phyloP scores from a whole-genome alignment of 306 rosid genomes.

The Acacia crassicarpa region DNA sequence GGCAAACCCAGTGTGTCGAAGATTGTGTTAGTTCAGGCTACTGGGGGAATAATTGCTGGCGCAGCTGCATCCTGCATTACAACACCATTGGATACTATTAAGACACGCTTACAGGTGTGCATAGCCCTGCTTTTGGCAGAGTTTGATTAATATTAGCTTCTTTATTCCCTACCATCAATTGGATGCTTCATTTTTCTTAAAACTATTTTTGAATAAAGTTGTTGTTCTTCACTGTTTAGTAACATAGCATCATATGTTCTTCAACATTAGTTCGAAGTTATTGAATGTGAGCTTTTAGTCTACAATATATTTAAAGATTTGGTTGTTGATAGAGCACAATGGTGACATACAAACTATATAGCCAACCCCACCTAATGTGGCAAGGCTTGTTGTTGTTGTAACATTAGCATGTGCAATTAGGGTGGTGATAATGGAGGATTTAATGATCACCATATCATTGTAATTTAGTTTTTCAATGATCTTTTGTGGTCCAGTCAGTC shows the following conservation, averaged over 20 bases:
- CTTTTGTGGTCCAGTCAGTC: conserved; percentile 8
- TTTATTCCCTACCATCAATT: conserved; percentile 7
- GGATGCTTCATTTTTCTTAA: neutral
- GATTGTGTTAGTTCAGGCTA: conserved; percentile 73
- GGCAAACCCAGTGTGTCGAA: conserved; percentile 48
- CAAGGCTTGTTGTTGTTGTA: neutral
- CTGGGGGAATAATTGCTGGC: conserved; percentile 83
- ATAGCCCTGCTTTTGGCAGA: conserved; percentile 15
- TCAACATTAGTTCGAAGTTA: neutral
- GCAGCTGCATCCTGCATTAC: conserved; percentile 89
- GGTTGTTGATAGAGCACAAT: neutral
- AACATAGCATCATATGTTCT: neutral
- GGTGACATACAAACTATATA: neutral
- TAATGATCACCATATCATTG: neutral
- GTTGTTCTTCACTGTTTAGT: too few species aligned
- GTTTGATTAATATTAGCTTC: conserved; percentile 19
- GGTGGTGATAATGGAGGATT: conserved; percentile 10
- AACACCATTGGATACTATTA: conserved; percentile 90
- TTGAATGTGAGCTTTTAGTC: neutral
- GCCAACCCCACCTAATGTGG: neutral
- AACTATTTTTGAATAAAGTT: too few species aligned
- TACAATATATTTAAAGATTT: too few species aligned
- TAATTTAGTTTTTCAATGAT: neutral
- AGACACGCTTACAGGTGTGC: conserved; percentile 91
- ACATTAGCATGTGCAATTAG: neutral